A percentile compares a stretch with the other conserved stretches of the same genome.
Evolutionary conservation across 106 monocot species (phyloP).

Genomic region (Apostasia shenzhenica): DNA sequence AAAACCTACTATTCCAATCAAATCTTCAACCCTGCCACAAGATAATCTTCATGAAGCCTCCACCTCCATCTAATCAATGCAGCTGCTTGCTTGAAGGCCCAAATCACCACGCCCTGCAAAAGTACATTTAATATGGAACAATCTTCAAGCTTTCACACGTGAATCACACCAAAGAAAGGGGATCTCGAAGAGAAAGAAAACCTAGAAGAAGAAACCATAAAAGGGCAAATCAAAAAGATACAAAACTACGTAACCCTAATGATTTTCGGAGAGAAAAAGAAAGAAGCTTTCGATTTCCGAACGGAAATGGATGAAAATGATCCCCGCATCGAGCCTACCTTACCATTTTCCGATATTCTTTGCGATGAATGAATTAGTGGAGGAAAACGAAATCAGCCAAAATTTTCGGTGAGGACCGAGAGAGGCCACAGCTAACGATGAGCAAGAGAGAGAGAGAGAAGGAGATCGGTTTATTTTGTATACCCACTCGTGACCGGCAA

Average conservation of each 20-base stretch:
- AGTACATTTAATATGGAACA: not conserved
- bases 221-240: not conserved
- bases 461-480: no score
- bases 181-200: slow-evolving; percentile 2
- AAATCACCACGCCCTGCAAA: not conserved
- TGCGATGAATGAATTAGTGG: not conserved
- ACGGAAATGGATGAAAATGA: not conserved
- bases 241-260: not conserved
- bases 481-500: no score
- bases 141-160: no score
- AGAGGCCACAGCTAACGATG: not conserved
- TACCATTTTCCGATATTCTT: not conserved
- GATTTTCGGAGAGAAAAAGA: not conserved
- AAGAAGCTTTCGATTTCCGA: not conserved
- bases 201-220: not conserved
- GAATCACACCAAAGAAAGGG: not conserved
- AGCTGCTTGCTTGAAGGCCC: not conserved
- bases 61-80: not conserved
- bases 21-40: not conserved
- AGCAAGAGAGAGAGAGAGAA: no score
- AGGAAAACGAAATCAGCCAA: not conserved
- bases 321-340: not conserved
- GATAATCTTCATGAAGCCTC: not conserved
- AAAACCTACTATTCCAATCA: not conserved
- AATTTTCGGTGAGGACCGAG: not conserved